Evolutionary conservation across 441 rosid genomes (phyloP).

Genomic region (Croton laevigatus): DNA sequence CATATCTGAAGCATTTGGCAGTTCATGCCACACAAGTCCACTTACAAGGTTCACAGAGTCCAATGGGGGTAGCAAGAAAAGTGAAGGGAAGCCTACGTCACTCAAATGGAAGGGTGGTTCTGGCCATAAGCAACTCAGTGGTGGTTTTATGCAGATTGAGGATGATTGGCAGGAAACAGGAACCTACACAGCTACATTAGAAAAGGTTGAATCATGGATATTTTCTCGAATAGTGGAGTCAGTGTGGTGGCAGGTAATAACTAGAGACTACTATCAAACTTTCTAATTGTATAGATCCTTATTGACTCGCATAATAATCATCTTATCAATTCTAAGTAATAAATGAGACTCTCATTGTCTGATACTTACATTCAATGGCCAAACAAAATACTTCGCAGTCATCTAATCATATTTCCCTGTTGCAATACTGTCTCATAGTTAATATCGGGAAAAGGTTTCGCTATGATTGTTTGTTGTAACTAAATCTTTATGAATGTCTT

Average conservation of each 20-base stretch:
- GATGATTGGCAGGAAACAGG: conserved; percentile 80
- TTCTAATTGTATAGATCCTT: background rate
- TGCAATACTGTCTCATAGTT: background rate
- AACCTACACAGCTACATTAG: conserved; percentile 58
- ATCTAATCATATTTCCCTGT: background rate
- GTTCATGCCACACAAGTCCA: conserved; percentile 35
- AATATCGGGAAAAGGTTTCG: background rate
- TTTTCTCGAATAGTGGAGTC: conserved; percentile 88
- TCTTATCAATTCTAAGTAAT: background rate
- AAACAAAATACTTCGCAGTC: background rate
- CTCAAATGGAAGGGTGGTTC: conserved; percentile 44
- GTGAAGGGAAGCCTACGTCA: conserved; percentile 37
- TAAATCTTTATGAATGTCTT: background rate
- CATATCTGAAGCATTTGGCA: conserved; percentile 63
- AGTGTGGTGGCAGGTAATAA: conserved; percentile 89
- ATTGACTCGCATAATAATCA: background rate
- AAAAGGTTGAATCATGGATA: conserved; percentile 76
- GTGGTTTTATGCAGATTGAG: conserved; percentile 35
- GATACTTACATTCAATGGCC: background rate
- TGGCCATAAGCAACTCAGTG: conserved; percentile 28
- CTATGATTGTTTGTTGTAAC: background rate
- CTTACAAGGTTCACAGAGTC: conserved; percentile 37
- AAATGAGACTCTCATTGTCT: background rate
- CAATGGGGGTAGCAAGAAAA: conserved; percentile 41
- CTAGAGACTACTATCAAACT: background rate